Conservation (phyloP, 805 yeast species). For the Suhomyces sp. region DNA sequence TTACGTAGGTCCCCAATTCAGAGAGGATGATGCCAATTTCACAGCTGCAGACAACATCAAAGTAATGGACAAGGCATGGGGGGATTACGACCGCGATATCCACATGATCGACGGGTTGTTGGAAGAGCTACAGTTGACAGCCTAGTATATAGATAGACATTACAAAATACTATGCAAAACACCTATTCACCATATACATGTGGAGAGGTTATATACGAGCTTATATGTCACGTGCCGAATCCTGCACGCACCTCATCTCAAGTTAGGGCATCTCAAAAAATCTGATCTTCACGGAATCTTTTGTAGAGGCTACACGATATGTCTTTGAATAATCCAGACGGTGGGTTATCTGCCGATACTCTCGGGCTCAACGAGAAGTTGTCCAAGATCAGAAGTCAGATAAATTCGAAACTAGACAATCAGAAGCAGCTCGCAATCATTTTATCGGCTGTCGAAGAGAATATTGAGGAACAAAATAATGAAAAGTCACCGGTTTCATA, state of each 20-base stretch:
- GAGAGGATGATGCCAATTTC: conserved; percentile 7
- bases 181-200: no score
- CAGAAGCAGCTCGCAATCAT: conserved; percentile 84
- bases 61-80: conserved; percentile 15
- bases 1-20: conserved; percentile 13
- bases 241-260: conserved; percentile 1
- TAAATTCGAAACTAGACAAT: conserved; percentile 76
- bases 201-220: no score
- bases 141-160: conserved; percentile 12
- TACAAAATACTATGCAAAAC: neutral
- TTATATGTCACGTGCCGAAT: neutral
- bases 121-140: conserved; percentile 28
- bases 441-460: conserved; percentile 87
- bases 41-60: conserved; percentile 15
- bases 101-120: conserved; percentile 28
- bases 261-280: neutral
- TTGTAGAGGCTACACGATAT: neutral
- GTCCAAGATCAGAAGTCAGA: conserved; percentile 66
- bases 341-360: conserved; percentile 30
- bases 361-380: conserved; percentile 62
- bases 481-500: conserved; percentile 73
- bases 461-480: conserved; percentile 63
- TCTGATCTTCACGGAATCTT: neutral
- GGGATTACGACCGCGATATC: conserved; percentile 24
- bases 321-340: conserved; percentile 33